Evolutionary conservation across 2,329 filamentous ascomycete species (phyloP), one percentile per base, ranked within the genome.

Genomic region (Penicillium sp.): DNA sequence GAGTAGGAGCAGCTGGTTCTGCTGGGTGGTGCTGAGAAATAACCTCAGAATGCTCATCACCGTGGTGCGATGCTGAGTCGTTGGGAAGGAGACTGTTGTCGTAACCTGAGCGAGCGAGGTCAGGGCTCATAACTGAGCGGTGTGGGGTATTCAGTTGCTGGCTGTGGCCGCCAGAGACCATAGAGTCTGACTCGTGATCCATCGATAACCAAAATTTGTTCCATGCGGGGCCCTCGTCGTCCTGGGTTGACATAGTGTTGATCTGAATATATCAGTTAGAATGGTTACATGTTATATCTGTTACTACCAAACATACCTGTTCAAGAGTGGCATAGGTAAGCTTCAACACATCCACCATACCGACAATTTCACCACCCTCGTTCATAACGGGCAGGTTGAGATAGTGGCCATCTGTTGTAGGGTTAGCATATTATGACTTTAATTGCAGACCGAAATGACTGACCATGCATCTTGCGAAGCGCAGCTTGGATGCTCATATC

Each of bases 131-230:
- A 64, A 93, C 80, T 34, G 88, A 92, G 57, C 90, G 85, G 51
- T 86, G 82, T 46, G 86, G 79, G 55, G 87, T 86, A 50, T 82
- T 85, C 67, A 79, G 85, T 65, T 90, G 87, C 67, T 87, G 87
- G 68, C 88, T 90, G 68, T 87, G 87, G 68, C 89, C 90, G 46
- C 92, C 94, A 56, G 94, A 99, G 74, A 97, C 86, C 82, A 96
- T 88, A 2, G 94, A 99, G 75, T 97, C 94, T 15, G 92, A 93
- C 72, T 96, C 93, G 66, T 95, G 86, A 73, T 97, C 86, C 66
- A 99, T 86, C 1, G 94, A 97, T 63, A 97, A 81, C 94, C 94
- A 99, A 79, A 99, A 99, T 76, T 97, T 99, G 80, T 97, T 97
- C 94, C 94, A 99, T 7, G 94, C 94, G 6, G 94, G 94, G 0